Conservation (phyloP, 345 rosid genomes). For the Crucihimalaya himalaica region DNA sequence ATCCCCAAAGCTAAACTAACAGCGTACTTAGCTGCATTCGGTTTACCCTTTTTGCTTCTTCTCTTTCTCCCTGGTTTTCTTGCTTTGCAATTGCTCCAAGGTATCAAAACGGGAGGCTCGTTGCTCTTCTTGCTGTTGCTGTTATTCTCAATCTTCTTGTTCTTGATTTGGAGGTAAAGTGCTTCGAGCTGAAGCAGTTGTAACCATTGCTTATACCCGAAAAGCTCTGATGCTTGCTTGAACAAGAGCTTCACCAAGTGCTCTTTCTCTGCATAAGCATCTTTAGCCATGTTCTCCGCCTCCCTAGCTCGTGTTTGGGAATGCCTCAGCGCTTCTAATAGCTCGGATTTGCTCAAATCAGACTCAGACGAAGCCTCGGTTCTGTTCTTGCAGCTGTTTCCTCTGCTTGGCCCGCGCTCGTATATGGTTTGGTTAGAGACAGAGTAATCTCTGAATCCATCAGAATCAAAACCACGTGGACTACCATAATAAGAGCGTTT, state of each 20-base stretch:
- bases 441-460: constrained; percentile 40
- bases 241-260: constrained; percentile 75
- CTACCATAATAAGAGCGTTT: constrained; percentile 43
- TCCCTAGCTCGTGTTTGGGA: constrained; percentile 99
- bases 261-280: constrained; percentile 80
- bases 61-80: constrained; percentile 43
- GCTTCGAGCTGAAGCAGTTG: constrained; percentile 82
- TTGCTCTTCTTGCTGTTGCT: constrained; percentile 37
- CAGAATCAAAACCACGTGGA: constrained; percentile 39
- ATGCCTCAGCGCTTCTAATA: constrained; percentile 83
- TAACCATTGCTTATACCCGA: constrained; percentile 92
- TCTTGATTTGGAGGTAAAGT: constrained; percentile 63
- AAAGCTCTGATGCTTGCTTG: constrained; percentile 92
- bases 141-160: constrained; percentile 45
- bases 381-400: constrained; percentile 31
- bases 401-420: constrained; percentile 30
- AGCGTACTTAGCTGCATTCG: constrained; percentile 47
- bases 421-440: constrained; percentile 39
- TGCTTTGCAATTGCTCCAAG: constrained; percentile 57
- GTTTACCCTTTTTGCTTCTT: constrained; percentile 32
- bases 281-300: constrained; percentile 89
- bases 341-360: constrained; percentile 66
- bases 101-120: constrained; percentile 50
- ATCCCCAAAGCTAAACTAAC: constrained; percentile 75
- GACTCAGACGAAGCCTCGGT: constrained; percentile 44